Conservation (phyloP, 805 yeast species). For the Yarrowia osloensis region DNA sequence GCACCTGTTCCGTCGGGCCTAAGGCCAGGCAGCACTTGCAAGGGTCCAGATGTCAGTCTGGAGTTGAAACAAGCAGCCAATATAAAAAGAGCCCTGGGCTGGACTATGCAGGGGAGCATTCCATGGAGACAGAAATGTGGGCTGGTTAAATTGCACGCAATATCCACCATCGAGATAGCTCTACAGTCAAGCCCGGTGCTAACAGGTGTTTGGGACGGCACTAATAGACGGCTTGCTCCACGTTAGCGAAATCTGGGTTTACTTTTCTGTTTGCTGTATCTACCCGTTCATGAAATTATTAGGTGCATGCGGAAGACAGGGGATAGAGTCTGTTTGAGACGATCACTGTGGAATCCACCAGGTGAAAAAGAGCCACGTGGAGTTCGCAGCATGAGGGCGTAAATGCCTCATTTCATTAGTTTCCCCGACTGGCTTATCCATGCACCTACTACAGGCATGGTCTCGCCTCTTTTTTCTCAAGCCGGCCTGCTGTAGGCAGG, state of each 20-base stretch:
- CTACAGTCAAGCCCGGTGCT: too few species aligned
- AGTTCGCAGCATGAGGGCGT: not conserved
- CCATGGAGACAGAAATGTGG: too few species aligned
- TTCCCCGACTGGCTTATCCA: not conserved
- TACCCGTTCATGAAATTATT: not conserved
- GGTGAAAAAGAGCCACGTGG: not conserved
- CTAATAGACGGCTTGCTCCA: not conserved
- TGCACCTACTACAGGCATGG: not conserved
- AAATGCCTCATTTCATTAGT: not conserved
- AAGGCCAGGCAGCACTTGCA: not conserved
- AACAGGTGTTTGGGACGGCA: not conserved
- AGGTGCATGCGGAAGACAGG: constrained; percentile 8
- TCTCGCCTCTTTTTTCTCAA: not conserved
- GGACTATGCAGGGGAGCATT: too few species aligned
- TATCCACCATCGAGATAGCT: too few species aligned
- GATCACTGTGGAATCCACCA: constrained; percentile 1
- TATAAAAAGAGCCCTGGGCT: too few species aligned
- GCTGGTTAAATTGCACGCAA: too few species aligned
- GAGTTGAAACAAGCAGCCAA: not conserved
- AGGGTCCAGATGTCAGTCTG: not conserved
- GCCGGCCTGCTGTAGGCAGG: not conserved
- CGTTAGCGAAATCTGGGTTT: not conserved
- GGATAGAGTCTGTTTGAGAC: not conserved
- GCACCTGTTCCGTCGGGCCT: too few species aligned
- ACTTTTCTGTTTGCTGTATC: not conserved